phyloP scores from a whole-genome alignment of 2,329 filamentous ascomycete species.

The Raffaelea ambrosiae region DNA sequence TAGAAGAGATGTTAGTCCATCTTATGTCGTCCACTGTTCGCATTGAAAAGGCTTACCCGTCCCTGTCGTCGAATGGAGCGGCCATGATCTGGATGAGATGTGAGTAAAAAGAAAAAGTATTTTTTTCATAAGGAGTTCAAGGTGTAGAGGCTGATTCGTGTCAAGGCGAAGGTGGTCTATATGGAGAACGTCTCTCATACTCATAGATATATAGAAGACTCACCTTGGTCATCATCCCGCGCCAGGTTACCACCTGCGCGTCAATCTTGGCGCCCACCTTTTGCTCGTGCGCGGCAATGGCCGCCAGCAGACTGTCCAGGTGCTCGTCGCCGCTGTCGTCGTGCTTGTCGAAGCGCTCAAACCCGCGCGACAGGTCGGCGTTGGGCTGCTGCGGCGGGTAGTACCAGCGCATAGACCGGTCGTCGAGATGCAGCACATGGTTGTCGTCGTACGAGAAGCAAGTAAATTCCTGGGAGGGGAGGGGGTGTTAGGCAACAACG shows the following conservation, averaged over 20 bases:
- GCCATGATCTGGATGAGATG: slow-evolving; percentile 64
- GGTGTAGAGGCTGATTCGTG: too few relatives aligned
- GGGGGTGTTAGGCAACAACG: neutral
- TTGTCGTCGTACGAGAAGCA: slow-evolving; percentile 89
- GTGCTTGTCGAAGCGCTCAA: slow-evolving; percentile 72
- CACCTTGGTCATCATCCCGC: slow-evolving; percentile 98
- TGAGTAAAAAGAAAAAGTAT: neutral
- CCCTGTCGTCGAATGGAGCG: slow-evolving; percentile 70
- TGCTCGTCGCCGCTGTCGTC: slow-evolving; percentile 78
- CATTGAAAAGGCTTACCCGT: too few relatives aligned
- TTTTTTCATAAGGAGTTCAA: too few relatives aligned
- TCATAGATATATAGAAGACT: too few relatives aligned
- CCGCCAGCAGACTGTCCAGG: slow-evolving; percentile 71
- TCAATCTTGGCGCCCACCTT: slow-evolving; percentile 58
- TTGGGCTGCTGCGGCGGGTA: slow-evolving; percentile 63
- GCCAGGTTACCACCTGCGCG: slow-evolving; percentile 81
- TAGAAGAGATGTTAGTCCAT: slow-evolving; percentile 26
- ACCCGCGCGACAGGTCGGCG: slow-evolving; percentile 70
- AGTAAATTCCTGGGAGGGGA: slow-evolving; percentile 62
- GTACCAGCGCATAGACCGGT: slow-evolving; percentile 79
- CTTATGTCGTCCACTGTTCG: too few relatives aligned
- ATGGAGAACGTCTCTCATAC: too few relatives aligned
- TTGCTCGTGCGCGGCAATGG: slow-evolving; percentile 66
- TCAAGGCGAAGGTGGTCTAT: too few relatives aligned
- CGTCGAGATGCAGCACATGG: slow-evolving; percentile 67